phyloP scores from a whole-genome alignment of 495 filamentous ascomycete genomes.

The Polyplosphaeria fusca region DNA sequence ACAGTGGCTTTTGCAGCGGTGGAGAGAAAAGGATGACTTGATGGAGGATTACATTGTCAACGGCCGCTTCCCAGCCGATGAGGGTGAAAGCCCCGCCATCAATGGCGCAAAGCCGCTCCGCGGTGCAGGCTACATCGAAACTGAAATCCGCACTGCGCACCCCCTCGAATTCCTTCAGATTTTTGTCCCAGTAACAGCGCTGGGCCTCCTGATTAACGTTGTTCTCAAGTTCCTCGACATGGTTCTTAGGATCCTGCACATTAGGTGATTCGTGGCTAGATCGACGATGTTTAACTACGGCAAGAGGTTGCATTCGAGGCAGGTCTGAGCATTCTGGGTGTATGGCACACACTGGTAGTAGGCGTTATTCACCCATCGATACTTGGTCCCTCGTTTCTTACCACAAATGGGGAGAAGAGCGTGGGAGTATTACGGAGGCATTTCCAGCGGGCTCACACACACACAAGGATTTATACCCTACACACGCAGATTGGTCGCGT shows the following conservation, averaged over 20 bases:
- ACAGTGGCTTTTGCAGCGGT: slow-evolving; percentile 68
- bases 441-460: too few species aligned
- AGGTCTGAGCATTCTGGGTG: too few species aligned
- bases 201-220: slow-evolving; percentile 32
- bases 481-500: too few species aligned
- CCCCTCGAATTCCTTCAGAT: slow-evolving; percentile 46
- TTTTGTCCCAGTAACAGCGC: slow-evolving; percentile 31
- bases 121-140: slow-evolving; percentile 57
- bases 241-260: slow-evolving; percentile 5
- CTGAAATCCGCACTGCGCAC: slow-evolving; percentile 51
- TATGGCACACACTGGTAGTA: too few species aligned
- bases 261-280: background rate
- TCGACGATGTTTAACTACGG: too few species aligned
- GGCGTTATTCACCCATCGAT: too few species aligned
- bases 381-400: too few species aligned
- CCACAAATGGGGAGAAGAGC: too few species aligned
- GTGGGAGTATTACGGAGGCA: too few species aligned
- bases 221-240: slow-evolving; percentile 28
- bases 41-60: slow-evolving; percentile 67
- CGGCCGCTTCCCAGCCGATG: slow-evolving; percentile 66
- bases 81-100: slow-evolving; percentile 44
- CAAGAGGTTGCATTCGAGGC: too few species aligned
- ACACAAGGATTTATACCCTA: too few species aligned
- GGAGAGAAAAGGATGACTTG: slow-evolving; percentile 76
- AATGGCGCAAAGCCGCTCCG: slow-evolving; percentile 38